Evolutionary conservation across 208 protist species (phyloP).

Genomic region (Crithidia mellificae): DNA sequence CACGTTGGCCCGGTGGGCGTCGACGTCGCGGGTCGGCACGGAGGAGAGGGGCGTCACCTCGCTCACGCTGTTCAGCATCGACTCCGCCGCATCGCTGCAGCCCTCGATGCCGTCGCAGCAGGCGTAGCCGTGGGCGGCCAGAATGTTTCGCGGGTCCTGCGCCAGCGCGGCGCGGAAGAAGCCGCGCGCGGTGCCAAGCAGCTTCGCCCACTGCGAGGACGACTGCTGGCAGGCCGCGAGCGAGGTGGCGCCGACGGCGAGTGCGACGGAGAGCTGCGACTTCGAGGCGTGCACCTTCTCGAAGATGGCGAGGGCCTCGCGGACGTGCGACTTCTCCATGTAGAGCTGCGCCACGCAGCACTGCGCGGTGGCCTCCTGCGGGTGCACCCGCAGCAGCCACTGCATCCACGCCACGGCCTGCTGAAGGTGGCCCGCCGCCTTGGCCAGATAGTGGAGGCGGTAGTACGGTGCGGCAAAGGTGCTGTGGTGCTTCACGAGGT

Average conservation of each 20-base stretch:
- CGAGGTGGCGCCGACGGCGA: slow-evolving; percentile 66
- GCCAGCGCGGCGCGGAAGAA: slow-evolving; percentile 60
- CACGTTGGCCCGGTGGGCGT: slow-evolving; percentile 74
- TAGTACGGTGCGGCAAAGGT: slow-evolving; percentile 73
- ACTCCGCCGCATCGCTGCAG: slow-evolving; percentile 61
- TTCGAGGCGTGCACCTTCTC: slow-evolving; percentile 35
- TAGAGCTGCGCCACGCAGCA: slow-evolving; percentile 59
- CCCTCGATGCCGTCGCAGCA: slow-evolving; percentile 79
- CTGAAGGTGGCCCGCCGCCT: slow-evolving; percentile 45
- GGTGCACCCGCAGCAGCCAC: slow-evolving; percentile 68
- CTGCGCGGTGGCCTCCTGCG: slow-evolving; percentile 54
- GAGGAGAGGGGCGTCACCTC: slow-evolving; percentile 66
- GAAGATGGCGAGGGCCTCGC: slow-evolving; percentile 52
- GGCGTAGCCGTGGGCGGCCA: slow-evolving; percentile 81
- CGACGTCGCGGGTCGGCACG: slow-evolving; percentile 47
- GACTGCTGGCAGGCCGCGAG: slow-evolving; percentile 71
- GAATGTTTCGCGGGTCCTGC: slow-evolving; percentile 68
- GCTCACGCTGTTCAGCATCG: slow-evolving; percentile 69
- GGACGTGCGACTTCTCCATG: slow-evolving; percentile 51
- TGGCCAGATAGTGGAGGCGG: slow-evolving; percentile 69
- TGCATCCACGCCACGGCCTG: slow-evolving; percentile 84
- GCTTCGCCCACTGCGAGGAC: slow-evolving; percentile 39
- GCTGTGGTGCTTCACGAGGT: slow-evolving; percentile 80
- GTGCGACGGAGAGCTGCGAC: slow-evolving; percentile 43
- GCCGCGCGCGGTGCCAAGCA: slow-evolving; percentile 47